Percentiles rank a stretch among this genome's conserved stretches.
Conservation (phyloP, 176 grass and related monocot genomes). For the Aegilops longissima region DNA sequence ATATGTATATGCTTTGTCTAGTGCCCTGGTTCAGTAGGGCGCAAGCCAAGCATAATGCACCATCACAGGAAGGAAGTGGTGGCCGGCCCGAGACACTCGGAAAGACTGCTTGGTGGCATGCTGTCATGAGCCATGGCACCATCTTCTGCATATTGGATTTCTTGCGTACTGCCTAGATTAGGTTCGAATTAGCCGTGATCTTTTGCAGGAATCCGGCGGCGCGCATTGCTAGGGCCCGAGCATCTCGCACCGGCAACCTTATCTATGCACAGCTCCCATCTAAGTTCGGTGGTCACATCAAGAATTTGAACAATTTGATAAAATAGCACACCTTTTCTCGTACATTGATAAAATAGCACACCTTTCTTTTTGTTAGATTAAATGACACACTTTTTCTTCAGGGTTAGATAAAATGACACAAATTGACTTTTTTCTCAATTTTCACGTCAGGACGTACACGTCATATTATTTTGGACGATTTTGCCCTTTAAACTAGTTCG, state of each 20-base stretch:
- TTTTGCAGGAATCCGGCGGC: background rate
- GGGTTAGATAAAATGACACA: no score
- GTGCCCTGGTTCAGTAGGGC: background rate
- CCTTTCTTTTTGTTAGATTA: no score
- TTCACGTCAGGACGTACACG: no score
- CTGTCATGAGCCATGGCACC: background rate
- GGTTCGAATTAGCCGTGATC: slow-evolving; percentile 25
- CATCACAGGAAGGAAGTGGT: background rate
- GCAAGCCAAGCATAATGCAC: background rate
- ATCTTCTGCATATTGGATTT: background rate
- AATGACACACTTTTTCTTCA: no score
- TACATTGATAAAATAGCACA: no score
- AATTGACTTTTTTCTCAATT: no score
- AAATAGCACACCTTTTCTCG: no score
- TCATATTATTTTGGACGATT: no score
- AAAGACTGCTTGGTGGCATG: background rate
- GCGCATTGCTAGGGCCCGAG: background rate
- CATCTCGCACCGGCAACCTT: slow-evolving; percentile 22
- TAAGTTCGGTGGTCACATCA: slow-evolving; percentile 44
- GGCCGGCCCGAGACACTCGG: background rate
- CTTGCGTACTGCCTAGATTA: slow-evolving; percentile 2
- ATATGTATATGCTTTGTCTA: background rate
- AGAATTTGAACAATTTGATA: slow-evolving; percentile 12
- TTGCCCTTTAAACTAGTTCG: no score
- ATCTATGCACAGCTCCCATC: background rate